Conservation (phyloP, 1,284 basidiomycete species). For the Fomitopsis pinicola region DNA sequence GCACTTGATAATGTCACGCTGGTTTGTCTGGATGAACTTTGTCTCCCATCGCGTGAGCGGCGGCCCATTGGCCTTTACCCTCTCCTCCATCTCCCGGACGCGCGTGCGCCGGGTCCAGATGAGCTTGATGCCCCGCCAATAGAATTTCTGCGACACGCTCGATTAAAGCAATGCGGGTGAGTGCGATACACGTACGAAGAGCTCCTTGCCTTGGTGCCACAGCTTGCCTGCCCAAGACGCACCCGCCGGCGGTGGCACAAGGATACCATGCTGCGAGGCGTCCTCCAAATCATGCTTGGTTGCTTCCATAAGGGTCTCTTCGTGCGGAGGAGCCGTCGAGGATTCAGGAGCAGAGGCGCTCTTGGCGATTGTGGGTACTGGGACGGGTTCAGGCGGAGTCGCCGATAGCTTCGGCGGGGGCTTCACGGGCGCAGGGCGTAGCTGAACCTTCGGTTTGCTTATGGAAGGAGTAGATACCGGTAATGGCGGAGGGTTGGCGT, state of each 20-base stretch:
- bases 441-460: slow-evolving; percentile 55
- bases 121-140: slow-evolving; percentile 66
- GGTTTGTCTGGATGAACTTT: slow-evolving; percentile 60
- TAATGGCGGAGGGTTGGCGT: slow-evolving; percentile 12
- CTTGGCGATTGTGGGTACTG: slow-evolving; percentile 7
- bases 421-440: slow-evolving; percentile 63
- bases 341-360: slow-evolving; percentile 5
- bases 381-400: slow-evolving; percentile 14
- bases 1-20: slow-evolving; percentile 65
- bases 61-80: slow-evolving; percentile 51
- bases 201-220: slow-evolving; percentile 62
- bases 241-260: slow-evolving; percentile 57
- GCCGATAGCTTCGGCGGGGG: slow-evolving; percentile 25
- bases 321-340: background rate
- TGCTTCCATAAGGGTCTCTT: slow-evolving; percentile 34
- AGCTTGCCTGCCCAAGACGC: slow-evolving; percentile 53
- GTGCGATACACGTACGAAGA: slow-evolving; percentile 47
- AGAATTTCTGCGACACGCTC: slow-evolving; percentile 62
- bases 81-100: slow-evolving; percentile 46
- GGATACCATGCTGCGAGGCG: slow-evolving; percentile 62
- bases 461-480: slow-evolving; percentile 18
- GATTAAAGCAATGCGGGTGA: background rate
- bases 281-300: slow-evolving; percentile 60
- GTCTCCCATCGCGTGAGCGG: slow-evolving; percentile 61
- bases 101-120: slow-evolving; percentile 58